Evolutionary conservation across 495 filamentous ascomycete species (phyloP), one percentile per base, ranked within the genome.

Genomic region (Ascobolus immersus): DNA sequence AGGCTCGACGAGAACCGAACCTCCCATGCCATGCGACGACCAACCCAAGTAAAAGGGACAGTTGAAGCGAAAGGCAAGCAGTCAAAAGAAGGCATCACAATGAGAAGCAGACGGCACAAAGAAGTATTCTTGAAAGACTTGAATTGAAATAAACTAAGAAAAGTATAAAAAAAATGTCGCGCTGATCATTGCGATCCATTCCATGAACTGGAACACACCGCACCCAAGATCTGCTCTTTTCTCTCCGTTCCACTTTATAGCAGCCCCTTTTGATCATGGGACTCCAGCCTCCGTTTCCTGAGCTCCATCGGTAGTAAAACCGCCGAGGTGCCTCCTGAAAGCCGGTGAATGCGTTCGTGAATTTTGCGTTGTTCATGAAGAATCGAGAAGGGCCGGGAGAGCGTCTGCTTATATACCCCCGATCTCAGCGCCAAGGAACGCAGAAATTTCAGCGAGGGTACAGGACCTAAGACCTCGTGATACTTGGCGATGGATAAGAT

Each of bases 121-220:
- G n/a, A n/a, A n/a, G n/a, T n/a, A n/a, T n/a, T n/a, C n/a, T n/a
- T n/a, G n/a, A n/a, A n/a, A n/a, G n/a, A n/a, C n/a, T n/a, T n/a
- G n/a, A n/a, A n/a, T n/a, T n/a, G n/a, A n/a, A n/a, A n/a, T n/a
- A n/a, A n/a, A n/a, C n/a, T n/a, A n/a, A n/a, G n/a, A n/a, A n/a
- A n/a, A n/a, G n/a, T n/a, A n/a, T n/a, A n/a, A 29, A 42, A 43
- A 28, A 42, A 40, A 50, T 72, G 67, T 73, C 56, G 57, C 60
- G 55, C 60, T 62, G 62, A 69, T 71, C 68, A 68, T 69, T 73
- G 68, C 66, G 64, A 54, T 64, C 61, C 60, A 60, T 57, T 47
- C 61, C 61, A 71, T 52, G 30, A 39, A 39, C 39, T 30, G 49
- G 51, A 48, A 59, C 60, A 55, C 57, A 63, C 61, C 62, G 66